Base-by-base conservation (phyloP, 2,329 filamentous ascomycete genomes). In the Metarhizium anisopliae region DNA sequence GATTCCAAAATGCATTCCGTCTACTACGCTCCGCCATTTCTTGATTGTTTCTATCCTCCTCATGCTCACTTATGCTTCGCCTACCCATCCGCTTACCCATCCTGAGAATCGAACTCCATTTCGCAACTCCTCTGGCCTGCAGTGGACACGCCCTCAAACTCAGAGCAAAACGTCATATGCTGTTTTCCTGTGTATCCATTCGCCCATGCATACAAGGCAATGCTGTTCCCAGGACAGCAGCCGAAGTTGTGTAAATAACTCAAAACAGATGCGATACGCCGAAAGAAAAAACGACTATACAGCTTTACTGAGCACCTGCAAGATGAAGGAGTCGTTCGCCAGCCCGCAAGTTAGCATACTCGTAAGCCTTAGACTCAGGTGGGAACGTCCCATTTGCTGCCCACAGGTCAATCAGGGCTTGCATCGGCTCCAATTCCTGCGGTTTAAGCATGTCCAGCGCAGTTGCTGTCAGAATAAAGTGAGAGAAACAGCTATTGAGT, bases 381-480 rank as follows among this genome's bases (percentile, higher is more conserved):
- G 91, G 91, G 63, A 97, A 88, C 30, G 92, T 89, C 57, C 92
- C 91, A 67, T 93, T 93, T 59, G 86, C 86, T 30, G 91, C 85
- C 87, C 92, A 96, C 51, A 96, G 80, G 66, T 96, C 91, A 63
- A 97, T 89, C 63, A 97, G 74, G 30, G 90, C 90, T 75, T 95
- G 90, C 90, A 97, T 96, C 25, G 93, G 93, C 77, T 96, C 92
- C 64, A 95, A 82, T 72, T 96, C 93, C 66, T 90, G 87, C 57
- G 91, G 90, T 62, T 87, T 87, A 59, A 97, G 82, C 75, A 97
- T 86, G 64, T 89, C 87, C 61, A 91, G 82, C 51, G 88, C 87
- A 55, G 88, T 91, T 49, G 87, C 87, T 4, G 89, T 90, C 25
- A 90, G 81, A 59, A 92, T 80, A 63, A 93, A 94, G 74, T 93